phyloP scores from a whole-genome alignment of 176 grass and related monocot genomes.

The Rhynchospora tenuis region DNA sequence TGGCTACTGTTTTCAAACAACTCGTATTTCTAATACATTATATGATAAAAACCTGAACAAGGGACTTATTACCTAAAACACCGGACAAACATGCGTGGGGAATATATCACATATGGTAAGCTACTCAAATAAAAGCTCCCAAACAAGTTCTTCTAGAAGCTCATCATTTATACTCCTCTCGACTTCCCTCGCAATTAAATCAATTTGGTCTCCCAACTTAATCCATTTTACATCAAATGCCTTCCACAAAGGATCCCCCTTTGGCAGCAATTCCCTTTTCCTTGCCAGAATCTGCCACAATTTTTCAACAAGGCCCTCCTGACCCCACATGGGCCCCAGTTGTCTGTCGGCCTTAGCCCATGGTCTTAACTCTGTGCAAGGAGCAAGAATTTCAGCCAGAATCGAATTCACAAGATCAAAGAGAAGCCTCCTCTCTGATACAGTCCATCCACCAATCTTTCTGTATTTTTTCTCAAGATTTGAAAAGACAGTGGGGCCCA shows the following conservation, averaged over 20 bases:
- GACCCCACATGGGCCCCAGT: constrained; percentile 58
- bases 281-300: constrained; percentile 38
- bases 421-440: constrained; percentile 59
- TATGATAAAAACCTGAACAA: neutral
- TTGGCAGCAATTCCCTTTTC: constrained; percentile 28
- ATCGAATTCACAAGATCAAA: constrained; percentile 71
- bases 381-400: constrained; percentile 61
- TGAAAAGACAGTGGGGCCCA: constrained; percentile 45
- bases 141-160: constrained; percentile 62
- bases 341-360: constrained; percentile 39
- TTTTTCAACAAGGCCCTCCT: constrained; percentile 72
- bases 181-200: constrained; percentile 60
- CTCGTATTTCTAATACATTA: neutral
- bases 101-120: neutral
- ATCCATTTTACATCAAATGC: constrained; percentile 45
- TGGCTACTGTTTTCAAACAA: neutral
- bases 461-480: constrained; percentile 78
- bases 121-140: constrained; percentile 27
- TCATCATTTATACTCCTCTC: constrained; percentile 66
- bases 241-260: constrained; percentile 33
- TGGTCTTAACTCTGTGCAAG: constrained; percentile 59
- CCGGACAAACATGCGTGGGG: neutral
- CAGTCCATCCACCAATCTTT: constrained; percentile 45
- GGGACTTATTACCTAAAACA: neutral
- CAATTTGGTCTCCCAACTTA: constrained; percentile 37